These are phyloP conservation scores for Coffea canephora DNA, from an alignment of 257 asterid genomes.

Conservation along the genomic window DNA sequence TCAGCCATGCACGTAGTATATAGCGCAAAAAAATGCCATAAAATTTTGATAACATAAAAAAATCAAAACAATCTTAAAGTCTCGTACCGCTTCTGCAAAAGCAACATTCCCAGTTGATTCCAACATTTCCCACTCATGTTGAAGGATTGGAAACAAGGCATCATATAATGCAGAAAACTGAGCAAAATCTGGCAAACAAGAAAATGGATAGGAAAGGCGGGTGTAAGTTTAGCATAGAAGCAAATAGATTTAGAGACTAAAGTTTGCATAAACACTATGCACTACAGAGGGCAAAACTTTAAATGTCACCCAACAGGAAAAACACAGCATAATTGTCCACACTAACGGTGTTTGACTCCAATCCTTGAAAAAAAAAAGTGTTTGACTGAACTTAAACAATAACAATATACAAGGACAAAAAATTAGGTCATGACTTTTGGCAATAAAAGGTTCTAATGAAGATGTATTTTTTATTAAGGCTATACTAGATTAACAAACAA, in stretches of 20 bases:
- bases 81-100: conserved; percentile 47
- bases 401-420: not conserved
- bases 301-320: not conserved
- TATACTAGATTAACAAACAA: no score
- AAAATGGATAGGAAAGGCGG: conserved; percentile 2
- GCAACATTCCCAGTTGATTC: conserved; percentile 40
- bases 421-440: no score
- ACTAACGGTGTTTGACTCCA: no score
- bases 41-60: not conserved
- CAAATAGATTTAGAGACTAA: not conserved
- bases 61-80: not conserved
- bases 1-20: conserved; percentile 8
- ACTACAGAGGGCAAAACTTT: not conserved
- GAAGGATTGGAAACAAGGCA: conserved; percentile 59
- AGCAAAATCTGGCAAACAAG: conserved; percentile 39
- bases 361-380: no score
- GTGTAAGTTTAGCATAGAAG: not conserved
- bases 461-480: not conserved
- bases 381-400: not conserved
- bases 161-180: conserved; percentile 39
- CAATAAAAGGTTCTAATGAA: not conserved
- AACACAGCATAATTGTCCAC: not conserved
- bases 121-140: conserved; percentile 58
- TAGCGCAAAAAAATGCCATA: not conserved
- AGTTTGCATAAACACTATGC: not conserved